These are phyloP conservation scores for Iberis pinnata DNA, from an alignment of 345 rosid genomes.

Conservation along the genomic window DNA sequence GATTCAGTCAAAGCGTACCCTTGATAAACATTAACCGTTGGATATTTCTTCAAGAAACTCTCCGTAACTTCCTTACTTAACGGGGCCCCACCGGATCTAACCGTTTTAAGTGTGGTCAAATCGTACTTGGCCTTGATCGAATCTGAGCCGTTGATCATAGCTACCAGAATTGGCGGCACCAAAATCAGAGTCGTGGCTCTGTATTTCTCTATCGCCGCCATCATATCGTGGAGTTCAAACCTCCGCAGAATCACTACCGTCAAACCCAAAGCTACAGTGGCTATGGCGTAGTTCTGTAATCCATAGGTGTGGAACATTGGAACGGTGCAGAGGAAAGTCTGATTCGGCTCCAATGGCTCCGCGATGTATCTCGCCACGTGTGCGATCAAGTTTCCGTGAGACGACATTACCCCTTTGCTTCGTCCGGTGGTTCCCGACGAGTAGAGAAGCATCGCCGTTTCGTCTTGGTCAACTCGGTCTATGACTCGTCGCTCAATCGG, in stretches of 20 bases:
- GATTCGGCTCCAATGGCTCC: background rate
- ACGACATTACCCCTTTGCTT: background rate
- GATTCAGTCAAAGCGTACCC: conserved; percentile 12
- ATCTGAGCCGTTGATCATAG: conserved; percentile 9
- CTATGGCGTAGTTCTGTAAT: background rate
- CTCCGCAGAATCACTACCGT: background rate
- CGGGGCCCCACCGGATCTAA: conserved; percentile 10
- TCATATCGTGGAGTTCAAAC: too few relatives aligned
- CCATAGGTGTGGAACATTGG: background rate
- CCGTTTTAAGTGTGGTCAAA: conserved; percentile 2
- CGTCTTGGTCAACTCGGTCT: background rate
- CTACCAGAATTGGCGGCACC: conserved; percentile 7
- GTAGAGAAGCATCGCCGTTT: background rate
- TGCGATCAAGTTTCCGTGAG: background rate
- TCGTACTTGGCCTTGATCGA: conserved; percentile 1
- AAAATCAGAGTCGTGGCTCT: background rate
- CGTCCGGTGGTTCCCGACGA: background rate
- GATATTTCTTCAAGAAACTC: background rate
- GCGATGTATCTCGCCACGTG: background rate
- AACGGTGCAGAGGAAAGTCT: background rate
- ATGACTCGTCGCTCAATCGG: background rate
- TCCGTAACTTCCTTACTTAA: conserved; percentile 1
- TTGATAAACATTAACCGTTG: conserved; percentile 5
- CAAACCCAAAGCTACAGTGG: background rate
- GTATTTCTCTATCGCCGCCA: background rate